These are phyloP conservation scores for Blastomyces gilchristii DNA, from an alignment of 2,329 filamentous ascomycete species.

Conservation along the genomic window DNA sequence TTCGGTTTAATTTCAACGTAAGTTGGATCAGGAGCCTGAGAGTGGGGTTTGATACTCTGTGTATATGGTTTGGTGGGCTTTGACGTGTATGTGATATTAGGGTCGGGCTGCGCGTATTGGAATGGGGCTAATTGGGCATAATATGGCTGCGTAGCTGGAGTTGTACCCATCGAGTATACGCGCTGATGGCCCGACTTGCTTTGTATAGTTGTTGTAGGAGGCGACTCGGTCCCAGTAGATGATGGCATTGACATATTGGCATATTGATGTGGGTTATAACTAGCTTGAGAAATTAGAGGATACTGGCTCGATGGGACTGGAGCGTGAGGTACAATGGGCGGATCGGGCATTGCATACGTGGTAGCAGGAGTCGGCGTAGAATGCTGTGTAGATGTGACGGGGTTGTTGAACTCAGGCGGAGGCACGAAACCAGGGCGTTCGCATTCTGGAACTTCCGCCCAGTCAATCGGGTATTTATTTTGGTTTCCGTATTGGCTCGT, in stretches of 20 bases:
- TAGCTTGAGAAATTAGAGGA: neutral
- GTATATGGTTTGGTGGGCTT: slow-evolving; percentile 15
- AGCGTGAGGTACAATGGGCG: neutral
- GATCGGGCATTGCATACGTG: slow-evolving; percentile 5
- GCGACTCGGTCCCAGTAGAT: slow-evolving; percentile 21
- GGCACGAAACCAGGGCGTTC: slow-evolving; percentile 35
- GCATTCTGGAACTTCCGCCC: slow-evolving; percentile 32
- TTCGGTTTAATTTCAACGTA: slow-evolving; percentile 21
- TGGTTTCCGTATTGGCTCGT: slow-evolving; percentile 14
- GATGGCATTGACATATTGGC: neutral
- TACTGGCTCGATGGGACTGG: neutral
- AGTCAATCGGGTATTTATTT: slow-evolving; percentile 20
- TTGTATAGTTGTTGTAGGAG: slow-evolving; percentile 18
- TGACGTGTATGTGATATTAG: slow-evolving; percentile 31
- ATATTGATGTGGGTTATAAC: slow-evolving; percentile 4
- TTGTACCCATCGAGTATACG: slow-evolving; percentile 21
- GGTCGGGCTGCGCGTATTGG: slow-evolving; percentile 33
- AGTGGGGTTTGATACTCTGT: slow-evolving; percentile 17
- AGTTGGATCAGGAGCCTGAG: slow-evolving; percentile 21
- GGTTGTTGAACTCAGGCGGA: slow-evolving; percentile 17
- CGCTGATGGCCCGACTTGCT: slow-evolving; percentile 23
- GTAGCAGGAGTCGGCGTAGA: slow-evolving; percentile 3
- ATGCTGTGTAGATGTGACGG: neutral
- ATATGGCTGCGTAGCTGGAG: slow-evolving; percentile 14
- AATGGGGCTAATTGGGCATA: slow-evolving; percentile 28